Evolutionary conservation across 345 rosid species (phyloP), one percentile per base, ranked within the genome.

Genomic region (Arabis hirsuta): DNA sequence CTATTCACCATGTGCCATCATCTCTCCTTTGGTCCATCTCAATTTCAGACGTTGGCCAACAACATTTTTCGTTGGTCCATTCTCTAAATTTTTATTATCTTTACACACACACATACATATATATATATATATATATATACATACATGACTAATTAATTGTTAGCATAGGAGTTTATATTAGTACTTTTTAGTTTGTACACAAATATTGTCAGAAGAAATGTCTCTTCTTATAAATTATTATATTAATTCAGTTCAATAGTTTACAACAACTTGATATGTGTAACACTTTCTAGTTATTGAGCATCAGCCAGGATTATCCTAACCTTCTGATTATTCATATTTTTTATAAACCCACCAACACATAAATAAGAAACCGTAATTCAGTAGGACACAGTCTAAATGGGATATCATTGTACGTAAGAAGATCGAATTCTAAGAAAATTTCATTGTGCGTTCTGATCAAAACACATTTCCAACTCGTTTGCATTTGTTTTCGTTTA

Each of bases 31-130:
- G 69, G 69, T 61, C 79, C 79, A 60, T 68, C 63, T 54, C 38
- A 38, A 12, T 61, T 72, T 72, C 48, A 53, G 55, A 59, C 55
- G 64, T 68, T 75, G 73, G 36, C 74, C 69, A 75, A 61, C 79
- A 43, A 68, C 7, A 43, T 34, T 60, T 60, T 74, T 74, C 13
- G 78, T 67, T 74, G 73, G 69, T 74, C 59, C 58, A 64, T 47
- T 48, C 10, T 54, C 0, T 10, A 9, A 0, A 0, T 3, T 38
- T 38, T 39, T 32, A 38, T 27, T 31, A 42, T 72, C 45, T 53
- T 13, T 20, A 46, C 13, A 53, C 73, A 55, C 22, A 55, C 38
- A 42, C 0, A 16, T 0, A 16, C 0, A 16, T 0, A 16, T 16
- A 16, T 16, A 16, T 0, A 16, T 16, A 16, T 0, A 16, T 16